Conservation (phyloP, 2,329 filamentous ascomycete species). For the Fusarium virguliforme region DNA sequence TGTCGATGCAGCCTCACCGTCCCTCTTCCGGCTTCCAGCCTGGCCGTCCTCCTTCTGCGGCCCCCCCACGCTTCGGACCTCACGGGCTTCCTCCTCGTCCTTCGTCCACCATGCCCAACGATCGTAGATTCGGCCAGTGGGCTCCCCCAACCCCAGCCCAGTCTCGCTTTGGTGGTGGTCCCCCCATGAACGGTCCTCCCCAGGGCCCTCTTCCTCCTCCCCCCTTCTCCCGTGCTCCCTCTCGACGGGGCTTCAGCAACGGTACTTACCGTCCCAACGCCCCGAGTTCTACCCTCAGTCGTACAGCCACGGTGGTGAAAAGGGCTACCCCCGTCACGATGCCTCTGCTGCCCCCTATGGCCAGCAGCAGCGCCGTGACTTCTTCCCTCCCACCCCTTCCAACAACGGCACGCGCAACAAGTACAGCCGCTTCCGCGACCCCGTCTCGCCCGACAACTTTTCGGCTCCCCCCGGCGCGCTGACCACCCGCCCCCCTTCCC, state of each 20-base stretch:
- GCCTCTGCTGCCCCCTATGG: constrained; percentile 43
- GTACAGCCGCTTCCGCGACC: constrained; percentile 53
- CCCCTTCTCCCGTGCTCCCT: constrained; percentile 43
- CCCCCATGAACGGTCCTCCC: constrained; percentile 27
- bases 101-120: constrained; percentile 47
- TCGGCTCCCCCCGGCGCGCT: constrained; percentile 34
- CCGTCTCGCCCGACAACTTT: constrained; percentile 44
- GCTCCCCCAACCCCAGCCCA: constrained; percentile 40
- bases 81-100: constrained; percentile 52
- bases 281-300: constrained; percentile 55
- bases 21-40: constrained; percentile 51
- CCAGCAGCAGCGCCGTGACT: constrained; percentile 44
- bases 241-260: constrained; percentile 53
- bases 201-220: constrained; percentile 13
- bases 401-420: constrained; percentile 49
- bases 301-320: constrained; percentile 44
- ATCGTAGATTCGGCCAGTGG: constrained; percentile 49
- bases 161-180: constrained; percentile 37
- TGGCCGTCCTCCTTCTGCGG: constrained; percentile 38
- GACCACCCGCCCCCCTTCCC: constrained; percentile 36
- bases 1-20: constrained; percentile 39
- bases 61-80: constrained; percentile 54
- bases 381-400: constrained; percentile 54
- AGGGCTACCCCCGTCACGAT: constrained; percentile 38
- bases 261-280: constrained; percentile 54